A percentile compares a stretch with the other conserved stretches of the same genome.
phyloP scores from a whole-genome alignment of 106 monocot species.

The Narthecium ossifragum region DNA sequence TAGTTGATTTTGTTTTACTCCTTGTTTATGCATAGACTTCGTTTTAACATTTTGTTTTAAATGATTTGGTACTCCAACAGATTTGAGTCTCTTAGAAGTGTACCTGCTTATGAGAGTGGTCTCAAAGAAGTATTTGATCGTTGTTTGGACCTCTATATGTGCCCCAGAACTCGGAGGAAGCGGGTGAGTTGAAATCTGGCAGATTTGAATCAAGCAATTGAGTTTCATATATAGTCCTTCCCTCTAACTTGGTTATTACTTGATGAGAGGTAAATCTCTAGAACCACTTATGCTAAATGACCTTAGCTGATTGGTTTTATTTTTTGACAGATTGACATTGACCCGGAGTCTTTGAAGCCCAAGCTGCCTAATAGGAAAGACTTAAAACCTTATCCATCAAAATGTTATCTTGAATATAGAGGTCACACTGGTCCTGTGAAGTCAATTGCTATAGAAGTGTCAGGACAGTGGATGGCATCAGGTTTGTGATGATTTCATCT shows the following conservation, averaged over 20 bases:
- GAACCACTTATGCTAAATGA: neutral
- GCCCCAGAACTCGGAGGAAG: slow-evolving; percentile 86
- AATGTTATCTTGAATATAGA: slow-evolving; percentile 89
- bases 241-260: too few species aligned
- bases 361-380: slow-evolving; percentile 90
- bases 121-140: slow-evolving; percentile 84
- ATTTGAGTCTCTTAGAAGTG: slow-evolving; percentile 72
- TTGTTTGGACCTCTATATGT: slow-evolving; percentile 88
- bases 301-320: neutral
- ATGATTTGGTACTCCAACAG: slow-evolving; percentile 22
- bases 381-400: slow-evolving; percentile 84
- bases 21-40: neutral
- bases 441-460: slow-evolving; percentile 64
- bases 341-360: slow-evolving; percentile 95
- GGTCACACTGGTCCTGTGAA: slow-evolving; percentile 79
- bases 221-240: too few species aligned
- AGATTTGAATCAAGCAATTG: neutral
- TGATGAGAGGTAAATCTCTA: too few species aligned
- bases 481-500: slow-evolving; percentile 37
- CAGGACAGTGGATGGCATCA: slow-evolving; percentile 95
- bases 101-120: slow-evolving; percentile 90
- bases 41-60: slow-evolving; percentile 6
- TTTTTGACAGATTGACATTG: slow-evolving; percentile 96
- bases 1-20: neutral
- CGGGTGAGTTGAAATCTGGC: slow-evolving; percentile 47